Percentiles rank a stretch among this genome's conserved stretches.
These are phyloP conservation scores for Excoecaria cochinchinensis DNA, from an alignment of 345 rosid genomes.

Conservation along the genomic window DNA sequence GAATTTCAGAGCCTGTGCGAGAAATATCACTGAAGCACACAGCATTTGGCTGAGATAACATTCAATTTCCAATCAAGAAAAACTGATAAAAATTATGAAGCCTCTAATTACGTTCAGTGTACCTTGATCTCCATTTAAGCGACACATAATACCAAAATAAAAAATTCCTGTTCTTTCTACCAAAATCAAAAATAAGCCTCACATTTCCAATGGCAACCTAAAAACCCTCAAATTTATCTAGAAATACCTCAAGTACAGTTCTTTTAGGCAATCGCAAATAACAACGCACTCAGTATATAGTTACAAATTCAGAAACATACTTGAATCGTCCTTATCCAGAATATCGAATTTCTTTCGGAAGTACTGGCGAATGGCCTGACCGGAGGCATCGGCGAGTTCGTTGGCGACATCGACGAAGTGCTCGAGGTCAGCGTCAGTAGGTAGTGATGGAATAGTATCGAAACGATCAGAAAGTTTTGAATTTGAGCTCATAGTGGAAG, in stretches of 20 bases:
- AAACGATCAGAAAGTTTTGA: conserved; percentile 24
- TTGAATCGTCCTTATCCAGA: conserved; percentile 74
- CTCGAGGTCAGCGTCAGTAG: conserved; percentile 41
- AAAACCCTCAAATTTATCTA: background rate
- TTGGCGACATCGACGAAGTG: conserved; percentile 58
- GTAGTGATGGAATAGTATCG: conserved; percentile 6
- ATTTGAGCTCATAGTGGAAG: conserved; percentile 37
- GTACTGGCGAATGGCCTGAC: conserved; percentile 72
- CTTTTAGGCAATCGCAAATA: background rate
- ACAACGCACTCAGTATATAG: background rate
- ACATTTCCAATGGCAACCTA: background rate
- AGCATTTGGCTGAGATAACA: too few species aligned
- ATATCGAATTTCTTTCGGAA: conserved; percentile 83
- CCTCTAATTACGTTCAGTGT: background rate
- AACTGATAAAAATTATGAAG: background rate
- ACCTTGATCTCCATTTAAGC: background rate
- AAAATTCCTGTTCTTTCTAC: background rate
- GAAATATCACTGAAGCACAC: too few species aligned
- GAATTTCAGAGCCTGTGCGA: background rate
- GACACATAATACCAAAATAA: background rate
- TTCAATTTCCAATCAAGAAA: too few species aligned
- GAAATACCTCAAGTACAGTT: background rate
- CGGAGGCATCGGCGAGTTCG: conserved; percentile 78
- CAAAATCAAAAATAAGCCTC: background rate
- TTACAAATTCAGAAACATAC: conserved; percentile 32